Base-by-base conservation (phyloP, 345 rosid genomes). In the Syzygium oleosum region DNA sequence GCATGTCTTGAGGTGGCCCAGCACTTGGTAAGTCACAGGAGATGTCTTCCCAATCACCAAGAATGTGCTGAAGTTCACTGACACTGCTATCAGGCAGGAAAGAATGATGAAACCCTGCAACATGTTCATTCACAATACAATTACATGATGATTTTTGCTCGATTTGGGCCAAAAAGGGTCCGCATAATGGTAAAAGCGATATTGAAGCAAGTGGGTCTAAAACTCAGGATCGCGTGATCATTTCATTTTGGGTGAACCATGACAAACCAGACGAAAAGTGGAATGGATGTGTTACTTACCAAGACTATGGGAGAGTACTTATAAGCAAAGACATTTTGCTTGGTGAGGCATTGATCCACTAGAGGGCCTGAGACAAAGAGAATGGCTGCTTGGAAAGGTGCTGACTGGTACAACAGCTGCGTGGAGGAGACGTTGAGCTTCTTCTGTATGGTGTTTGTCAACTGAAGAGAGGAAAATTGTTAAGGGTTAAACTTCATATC, bases 1-100 rank as follows among this genome's bases (percentile, higher is more conserved):
- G 88, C 99, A 98, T 7, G 99, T 98, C 88, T 98, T 98, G 87
- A 98, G 95, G 89, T 98, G 99, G 12, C 99, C 99, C 25, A 98
- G 95, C 86, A 98, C 99, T 93, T 98, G 99, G 87, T 98, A 98
- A 53, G 99, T 96, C 43, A 98, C 98, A 0, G 99, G 99, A 6
- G 99, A 98, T 84, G 99, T 98, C 92, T 96, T 98, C n/a, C 99
- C 99, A 54, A 98, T 95, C 49, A 98, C 99, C 94, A 98, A 90
- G 90, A 98, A 98, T 6, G 99, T 98, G 89, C 99, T 98, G 88
- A 98, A 98, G 93, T 98, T 98, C 87, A 98, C 99, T 10, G 98
- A 89, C 65, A 98, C 99, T n/a, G 99, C 90, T 88, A 98, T 96
- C 41, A 96, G 31, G 89, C 99, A 98, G 12, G 99, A 98, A 8